Evolutionary conservation across 495 filamentous ascomycete genomes (phyloP), one percentile per base, ranked within the genome.

Genomic region (Entonaema liquescens): DNA sequence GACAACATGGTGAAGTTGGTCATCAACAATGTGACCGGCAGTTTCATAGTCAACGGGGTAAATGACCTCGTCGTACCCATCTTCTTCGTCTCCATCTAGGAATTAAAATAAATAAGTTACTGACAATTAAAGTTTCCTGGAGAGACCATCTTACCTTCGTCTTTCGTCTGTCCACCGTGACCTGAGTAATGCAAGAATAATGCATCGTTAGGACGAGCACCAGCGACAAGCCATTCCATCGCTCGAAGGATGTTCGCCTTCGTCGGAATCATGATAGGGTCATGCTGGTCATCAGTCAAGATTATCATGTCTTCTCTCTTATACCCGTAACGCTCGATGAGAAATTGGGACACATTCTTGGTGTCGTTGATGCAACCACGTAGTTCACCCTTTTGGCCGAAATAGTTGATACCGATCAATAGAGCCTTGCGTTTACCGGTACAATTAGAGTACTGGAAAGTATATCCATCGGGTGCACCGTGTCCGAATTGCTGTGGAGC

Each of bases 351-450:
- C 85, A 98, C 89, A 77, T 97, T 97, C 79, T 93, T 93, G 33
- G 93, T 92, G 79, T 98, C 94, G 79, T 98, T 98, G 85, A 97
- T 96, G 81, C 94, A 98, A 59, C 94, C 94, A 57, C 90, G 84
- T 59, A 98, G 82, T 82, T 97, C 91, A 54, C 90, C 92, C 61
- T 89, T 83, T 78, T 97, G 93, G 57, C 90, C 88, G 65, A 96
- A 93, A 79, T 98, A 98, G 81, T 98, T 98, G 83, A 97, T 95
- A 50, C 94, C 94, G 63, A 98, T 96, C 73, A 98, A 78, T 36
- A 98, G 80, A 13, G 94, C 94, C 85, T 94, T 95, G 70, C 94
- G 86, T 72, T 88, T 88, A 19, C 94, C 94, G 9, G 91, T 92
- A 79, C 94, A 97, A 65, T 90, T 87, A 40, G 93, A 96, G 82